These are phyloP conservation scores for Paulinella micropora DNA, from an alignment of 78 protist species.

Conservation along the genomic window DNA sequence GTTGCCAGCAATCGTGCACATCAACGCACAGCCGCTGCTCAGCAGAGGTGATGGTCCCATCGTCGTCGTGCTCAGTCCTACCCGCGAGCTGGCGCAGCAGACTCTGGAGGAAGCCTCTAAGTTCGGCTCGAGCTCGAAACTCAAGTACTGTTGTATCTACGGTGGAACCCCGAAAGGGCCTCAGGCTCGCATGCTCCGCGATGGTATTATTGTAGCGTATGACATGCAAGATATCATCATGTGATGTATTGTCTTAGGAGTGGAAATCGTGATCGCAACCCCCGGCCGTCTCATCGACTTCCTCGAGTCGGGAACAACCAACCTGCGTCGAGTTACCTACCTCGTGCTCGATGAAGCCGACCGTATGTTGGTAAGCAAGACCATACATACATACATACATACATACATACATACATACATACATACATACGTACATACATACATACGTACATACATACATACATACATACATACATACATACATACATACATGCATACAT, in stretches of 20 bases:
- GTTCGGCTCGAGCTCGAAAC: background rate
- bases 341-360: slow-evolving; percentile 97
- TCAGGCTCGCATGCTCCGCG: slow-evolving; percentile 46
- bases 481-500: too few species aligned
- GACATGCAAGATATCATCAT: background rate
- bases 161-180: slow-evolving; percentile 80
- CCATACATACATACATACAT: background rate
- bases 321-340: slow-evolving; percentile 65
- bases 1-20: slow-evolving; percentile 82
- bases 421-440: background rate
- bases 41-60: slow-evolving; percentile 62
- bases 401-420: background rate
- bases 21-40: slow-evolving; percentile 22
- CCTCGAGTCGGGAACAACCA: slow-evolving; percentile 41
- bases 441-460: too few species aligned
- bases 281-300: slow-evolving; percentile 98
- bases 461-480: too few species aligned
- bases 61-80: slow-evolving; percentile 82
- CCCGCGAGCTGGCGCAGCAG: slow-evolving; percentile 93
- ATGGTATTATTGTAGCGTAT: too few species aligned
- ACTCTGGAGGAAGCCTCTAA: background rate
- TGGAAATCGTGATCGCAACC: slow-evolving; percentile 80
- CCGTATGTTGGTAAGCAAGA: slow-evolving; percentile 94
- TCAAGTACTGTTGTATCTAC: slow-evolving; percentile 56
- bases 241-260: too few species aligned